Evolutionary conservation across 257 asterid genomes (phyloP).

Genomic region (Thymus mandschuricus): DNA sequence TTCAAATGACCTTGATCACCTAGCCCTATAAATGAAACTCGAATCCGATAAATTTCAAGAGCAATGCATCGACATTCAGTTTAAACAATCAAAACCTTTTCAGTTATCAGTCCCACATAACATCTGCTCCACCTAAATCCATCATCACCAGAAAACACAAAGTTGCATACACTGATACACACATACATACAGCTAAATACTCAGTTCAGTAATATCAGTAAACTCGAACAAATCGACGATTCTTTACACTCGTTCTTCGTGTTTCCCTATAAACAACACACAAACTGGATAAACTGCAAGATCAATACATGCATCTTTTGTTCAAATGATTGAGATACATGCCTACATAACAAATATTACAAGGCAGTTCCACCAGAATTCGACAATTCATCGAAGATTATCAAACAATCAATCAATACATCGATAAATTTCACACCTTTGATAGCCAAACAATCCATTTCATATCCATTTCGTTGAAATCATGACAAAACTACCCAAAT

Average conservation of each 20-base stretch:
- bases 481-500: not conserved
- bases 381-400: not conserved
- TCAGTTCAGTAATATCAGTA: no score
- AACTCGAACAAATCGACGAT: not conserved
- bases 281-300: no score
- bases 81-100: not conserved
- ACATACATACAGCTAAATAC: no score
- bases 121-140: not conserved
- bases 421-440: not conserved
- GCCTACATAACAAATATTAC: not conserved
- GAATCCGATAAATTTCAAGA: not conserved
- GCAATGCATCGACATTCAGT: not conserved
- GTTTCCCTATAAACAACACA: conserved; percentile 10
- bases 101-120: not conserved
- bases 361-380: not conserved
- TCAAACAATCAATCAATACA: not conserved
- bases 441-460: no score
- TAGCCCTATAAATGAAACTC: conserved; percentile 11
- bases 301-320: not conserved
- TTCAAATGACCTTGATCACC: not conserved
- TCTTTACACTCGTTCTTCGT: not conserved
- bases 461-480: not conserved
- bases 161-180: no score
- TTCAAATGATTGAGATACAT: not conserved
- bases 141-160: not conserved